These are phyloP conservation scores for Biscogniauxia sp. DNA, from an alignment of 2,329 filamentous ascomycete genomes.

Conservation along the genomic window DNA sequence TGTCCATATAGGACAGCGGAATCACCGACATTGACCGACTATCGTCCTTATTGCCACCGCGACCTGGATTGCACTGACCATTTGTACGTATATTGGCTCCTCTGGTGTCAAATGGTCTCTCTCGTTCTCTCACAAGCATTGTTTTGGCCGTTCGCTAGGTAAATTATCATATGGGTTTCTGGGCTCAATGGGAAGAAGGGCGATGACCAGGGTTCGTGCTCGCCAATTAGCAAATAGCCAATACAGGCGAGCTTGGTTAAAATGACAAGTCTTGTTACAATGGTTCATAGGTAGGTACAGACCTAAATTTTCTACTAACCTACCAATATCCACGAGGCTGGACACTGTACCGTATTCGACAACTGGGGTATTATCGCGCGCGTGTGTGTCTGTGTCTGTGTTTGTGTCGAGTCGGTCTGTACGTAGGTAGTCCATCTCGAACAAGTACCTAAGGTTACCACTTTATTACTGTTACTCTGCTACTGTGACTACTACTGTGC, in stretches of 20 bases:
- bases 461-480: no score
- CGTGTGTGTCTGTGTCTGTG: no score
- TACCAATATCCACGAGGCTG: background rate
- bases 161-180: background rate
- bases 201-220: background rate
- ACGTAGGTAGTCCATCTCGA: background rate
- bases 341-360: background rate
- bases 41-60: slow-evolving; percentile 3
- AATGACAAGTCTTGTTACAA: background rate
- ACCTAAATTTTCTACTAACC: background rate
- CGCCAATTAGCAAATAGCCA: background rate
- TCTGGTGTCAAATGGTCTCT: background rate
- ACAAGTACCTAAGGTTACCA: no score
- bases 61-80: slow-evolving; percentile 7
- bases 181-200: background rate
- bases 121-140: background rate
- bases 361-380: background rate
- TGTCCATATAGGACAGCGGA: background rate
- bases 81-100: background rate
- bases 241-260: background rate
- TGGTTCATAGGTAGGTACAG: background rate
- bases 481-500: no score
- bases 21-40: slow-evolving; percentile 1
- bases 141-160: background rate
- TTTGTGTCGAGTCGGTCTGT: background rate